phyloP scores from a whole-genome alignment of 495 filamentous ascomycete genomes.

The Tirmania nivea region DNA sequence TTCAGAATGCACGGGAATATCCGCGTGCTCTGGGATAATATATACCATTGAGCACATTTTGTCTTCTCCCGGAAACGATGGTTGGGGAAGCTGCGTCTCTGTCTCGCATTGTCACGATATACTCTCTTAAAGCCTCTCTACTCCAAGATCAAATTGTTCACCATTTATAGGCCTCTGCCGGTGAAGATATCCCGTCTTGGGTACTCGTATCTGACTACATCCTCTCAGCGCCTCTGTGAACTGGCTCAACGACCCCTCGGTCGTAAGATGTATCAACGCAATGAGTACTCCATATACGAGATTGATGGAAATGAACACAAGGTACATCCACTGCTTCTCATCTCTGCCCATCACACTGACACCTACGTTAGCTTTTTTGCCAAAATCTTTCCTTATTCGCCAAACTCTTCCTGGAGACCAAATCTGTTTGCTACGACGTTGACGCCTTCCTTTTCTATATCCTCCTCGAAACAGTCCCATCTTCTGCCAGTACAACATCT shows the following conservation, averaged over 20 bases:
- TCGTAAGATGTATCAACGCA: constrained; percentile 33
- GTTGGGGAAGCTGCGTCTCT: too few relatives aligned
- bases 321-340: constrained; percentile 21
- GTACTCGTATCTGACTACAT: constrained; percentile 13
- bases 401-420: constrained; percentile 95
- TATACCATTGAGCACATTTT: too few relatives aligned
- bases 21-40: too few relatives aligned
- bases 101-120: too few relatives aligned
- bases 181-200: too few relatives aligned
- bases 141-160: too few relatives aligned
- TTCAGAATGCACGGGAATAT: too few relatives aligned
- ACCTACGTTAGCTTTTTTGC: constrained; percentile 48
- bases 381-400: constrained; percentile 92
- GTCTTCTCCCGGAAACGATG: too few relatives aligned
- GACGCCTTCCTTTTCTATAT: constrained; percentile 89
- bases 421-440: constrained; percentile 95
- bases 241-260: constrained; percentile 12
- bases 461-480: constrained; percentile 40
- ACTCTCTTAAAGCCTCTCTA: too few relatives aligned
- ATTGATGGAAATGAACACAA: constrained; percentile 71
- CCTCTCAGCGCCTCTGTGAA: constrained; percentile 25
- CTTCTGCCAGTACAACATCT: constrained; percentile 13
- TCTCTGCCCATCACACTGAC: constrained; percentile 1
- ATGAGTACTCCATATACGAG: constrained; percentile 55
- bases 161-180: too few relatives aligned